phyloP scores from a whole-genome alignment of 768 basidiomycete genomes.

The Hygrophorus russula region DNA sequence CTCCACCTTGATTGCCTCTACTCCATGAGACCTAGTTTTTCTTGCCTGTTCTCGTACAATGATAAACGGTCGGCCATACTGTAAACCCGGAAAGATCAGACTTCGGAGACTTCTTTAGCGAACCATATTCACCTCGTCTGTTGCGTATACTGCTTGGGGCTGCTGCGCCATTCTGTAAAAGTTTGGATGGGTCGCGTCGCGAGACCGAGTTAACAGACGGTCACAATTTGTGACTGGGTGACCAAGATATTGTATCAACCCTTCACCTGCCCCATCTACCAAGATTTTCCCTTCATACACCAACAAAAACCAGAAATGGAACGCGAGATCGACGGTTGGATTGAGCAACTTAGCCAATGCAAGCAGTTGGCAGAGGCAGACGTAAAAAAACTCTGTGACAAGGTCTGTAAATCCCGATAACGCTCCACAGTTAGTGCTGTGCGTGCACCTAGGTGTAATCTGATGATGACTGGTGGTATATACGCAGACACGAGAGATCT shows the following conservation, averaged over 20 bases:
- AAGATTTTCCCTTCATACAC: constrained; percentile 16
- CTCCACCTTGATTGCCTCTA: constrained; percentile 88
- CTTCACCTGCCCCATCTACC: constrained; percentile 23
- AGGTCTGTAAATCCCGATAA: constrained; percentile 44
- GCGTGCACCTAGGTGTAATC: constrained; percentile 1
- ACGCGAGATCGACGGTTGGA: constrained; percentile 92
- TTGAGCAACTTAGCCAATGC: constrained; percentile 92
- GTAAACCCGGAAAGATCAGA: constrained; percentile 8
- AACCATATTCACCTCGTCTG: constrained; percentile 55
- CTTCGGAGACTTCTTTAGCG: too few species aligned
- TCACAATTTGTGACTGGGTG: constrained; percentile 16
- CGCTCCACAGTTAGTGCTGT: constrained; percentile 3
- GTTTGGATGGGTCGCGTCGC: constrained; percentile 21
- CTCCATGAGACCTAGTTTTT: constrained; percentile 86
- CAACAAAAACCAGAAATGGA: constrained; percentile 31
- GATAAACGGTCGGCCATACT: constrained; percentile 97
- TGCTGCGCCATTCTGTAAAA: constrained; percentile 23
- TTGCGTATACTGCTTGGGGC: constrained; percentile 69
- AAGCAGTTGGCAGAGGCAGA: constrained; percentile 93
- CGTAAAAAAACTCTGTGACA: constrained; percentile 97
- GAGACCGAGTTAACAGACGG: constrained; percentile 9
- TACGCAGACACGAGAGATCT: constrained; percentile 85
- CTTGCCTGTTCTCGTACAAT: constrained; percentile 88
- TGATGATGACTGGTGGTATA: constrained; percentile 15
- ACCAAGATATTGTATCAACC: constrained; percentile 20